A percentile compares a stretch with the other conserved stretches of the same genome.
phyloP scores from a whole-genome alignment of 306 rosid species.

The Vachellia collinsii region DNA sequence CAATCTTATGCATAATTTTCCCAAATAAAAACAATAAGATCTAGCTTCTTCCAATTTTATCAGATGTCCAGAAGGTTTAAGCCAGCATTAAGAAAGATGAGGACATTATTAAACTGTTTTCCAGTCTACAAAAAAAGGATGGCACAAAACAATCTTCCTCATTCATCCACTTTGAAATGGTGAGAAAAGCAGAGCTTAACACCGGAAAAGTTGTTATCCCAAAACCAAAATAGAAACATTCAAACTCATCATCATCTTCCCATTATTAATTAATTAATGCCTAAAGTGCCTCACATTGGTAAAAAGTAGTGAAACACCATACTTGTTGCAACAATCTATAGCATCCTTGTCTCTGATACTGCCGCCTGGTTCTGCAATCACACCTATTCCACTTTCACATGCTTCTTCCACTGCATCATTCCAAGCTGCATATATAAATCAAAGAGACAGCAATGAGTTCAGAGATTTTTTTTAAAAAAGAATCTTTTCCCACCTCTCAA shows the following conservation, averaged over 20 bases:
- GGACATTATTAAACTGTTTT: conserved; percentile 18
- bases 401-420: conserved; percentile 97
- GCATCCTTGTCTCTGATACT: conserved; percentile 90
- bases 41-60: neutral
- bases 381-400: conserved; percentile 69
- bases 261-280: conserved; percentile 59
- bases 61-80: neutral
- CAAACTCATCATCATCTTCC: neutral
- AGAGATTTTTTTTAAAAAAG: neutral
- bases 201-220: neutral
- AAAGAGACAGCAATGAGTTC: conserved; percentile 1
- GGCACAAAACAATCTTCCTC: neutral
- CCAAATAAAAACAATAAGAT: neutral
- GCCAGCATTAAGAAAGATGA: neutral
- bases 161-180: conserved; percentile 22
- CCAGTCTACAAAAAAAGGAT: conserved; percentile 5
- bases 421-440: conserved; percentile 75
- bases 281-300: conserved; percentile 88
- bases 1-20: neutral
- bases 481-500: neutral
- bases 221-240: neutral
- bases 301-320: conserved; percentile 83
- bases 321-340: conserved; percentile 83
- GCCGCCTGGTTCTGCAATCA: conserved; percentile 91
- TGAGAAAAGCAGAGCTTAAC: neutral